phyloP scores from a whole-genome alignment of 2,329 filamentous ascomycete species.

The Penicillium verrucosum region DNA sequence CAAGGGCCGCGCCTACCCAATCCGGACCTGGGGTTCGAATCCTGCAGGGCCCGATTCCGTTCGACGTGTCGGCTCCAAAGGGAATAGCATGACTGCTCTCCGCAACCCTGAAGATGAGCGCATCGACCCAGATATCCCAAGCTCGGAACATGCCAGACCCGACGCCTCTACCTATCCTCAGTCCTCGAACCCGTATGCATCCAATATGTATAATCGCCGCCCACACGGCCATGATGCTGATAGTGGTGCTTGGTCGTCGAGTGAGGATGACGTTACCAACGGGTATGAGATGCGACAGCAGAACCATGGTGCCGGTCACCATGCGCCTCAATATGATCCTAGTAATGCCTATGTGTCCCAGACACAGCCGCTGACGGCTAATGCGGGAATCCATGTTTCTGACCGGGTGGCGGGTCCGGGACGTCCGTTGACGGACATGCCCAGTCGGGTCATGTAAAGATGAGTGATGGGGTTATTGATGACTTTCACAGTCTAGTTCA shows the following conservation, averaged over 20 bases:
- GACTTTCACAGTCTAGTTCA: not conserved
- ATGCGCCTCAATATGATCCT: conserved; percentile 23
- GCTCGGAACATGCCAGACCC: conserved; percentile 2
- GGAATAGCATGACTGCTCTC: conserved; percentile 27
- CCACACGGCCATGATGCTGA: conserved; percentile 30
- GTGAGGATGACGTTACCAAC: conserved; percentile 34
- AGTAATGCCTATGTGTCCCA: conserved; percentile 32
- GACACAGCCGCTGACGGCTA: conserved; percentile 11
- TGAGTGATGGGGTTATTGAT: conserved; percentile 3
- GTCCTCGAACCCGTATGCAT: conserved; percentile 24
- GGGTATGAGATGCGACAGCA: conserved; percentile 39
- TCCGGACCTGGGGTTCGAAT: conserved; percentile 55
- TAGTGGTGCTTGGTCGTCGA: conserved; percentile 34
- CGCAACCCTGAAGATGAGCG: conserved; percentile 34
- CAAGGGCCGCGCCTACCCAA: conserved; percentile 59
- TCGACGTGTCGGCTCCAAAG: not conserved
- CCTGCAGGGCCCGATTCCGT: conserved; percentile 30
- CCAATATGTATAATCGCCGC: conserved; percentile 27
- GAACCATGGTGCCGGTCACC: conserved; percentile 20
- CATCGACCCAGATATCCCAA: conserved; percentile 5
- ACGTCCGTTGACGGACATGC: conserved; percentile 20
- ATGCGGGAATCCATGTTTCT: conserved; percentile 4
- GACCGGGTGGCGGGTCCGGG: conserved; percentile 8
- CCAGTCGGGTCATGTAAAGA: conserved; percentile 15
- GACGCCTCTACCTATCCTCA: conserved; percentile 19